These are phyloP conservation scores for Oryza glaberrima DNA, from an alignment of 176 grass and related monocot genomes.

Conservation along the genomic window DNA sequence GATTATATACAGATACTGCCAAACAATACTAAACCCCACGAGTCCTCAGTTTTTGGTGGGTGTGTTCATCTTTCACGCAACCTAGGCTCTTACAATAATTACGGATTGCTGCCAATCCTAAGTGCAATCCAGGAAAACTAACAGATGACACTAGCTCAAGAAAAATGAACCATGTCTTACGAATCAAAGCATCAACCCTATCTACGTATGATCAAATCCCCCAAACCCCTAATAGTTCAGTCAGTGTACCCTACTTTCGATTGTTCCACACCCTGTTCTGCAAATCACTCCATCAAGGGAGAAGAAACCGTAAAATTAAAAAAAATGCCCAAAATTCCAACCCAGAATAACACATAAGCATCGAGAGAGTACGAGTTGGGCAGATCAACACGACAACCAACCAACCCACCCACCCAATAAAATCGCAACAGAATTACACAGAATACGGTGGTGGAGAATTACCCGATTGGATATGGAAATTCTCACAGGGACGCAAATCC, in stretches of 20 bases:
- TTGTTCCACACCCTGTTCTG: background rate
- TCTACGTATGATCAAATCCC: background rate
- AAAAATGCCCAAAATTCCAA: background rate
- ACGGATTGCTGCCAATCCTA: constrained; percentile 5
- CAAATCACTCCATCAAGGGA: background rate
- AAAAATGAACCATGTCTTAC: constrained; percentile 9
- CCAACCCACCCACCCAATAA: background rate
- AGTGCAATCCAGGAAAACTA: constrained; percentile 20
- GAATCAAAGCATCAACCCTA: constrained; percentile 4
- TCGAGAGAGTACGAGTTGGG: background rate
- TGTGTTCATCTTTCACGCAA: constrained; percentile 24
- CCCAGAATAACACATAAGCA: background rate
- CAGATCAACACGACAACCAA: constrained; percentile 1
- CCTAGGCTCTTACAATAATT: background rate
- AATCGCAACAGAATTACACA: constrained; percentile 15
- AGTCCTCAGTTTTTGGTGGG: constrained; percentile 1
- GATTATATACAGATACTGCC: background rate
- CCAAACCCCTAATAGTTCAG: background rate
- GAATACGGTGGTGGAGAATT: background rate
- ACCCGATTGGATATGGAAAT: constrained; percentile 29
- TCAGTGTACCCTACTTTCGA: background rate
- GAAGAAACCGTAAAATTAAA: background rate
- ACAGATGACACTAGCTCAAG: background rate
- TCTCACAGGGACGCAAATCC: background rate
- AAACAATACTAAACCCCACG: background rate